Evolutionary conservation across 177 flowering plant species (phyloP).

Genomic region (Vitis hybrid): DNA sequence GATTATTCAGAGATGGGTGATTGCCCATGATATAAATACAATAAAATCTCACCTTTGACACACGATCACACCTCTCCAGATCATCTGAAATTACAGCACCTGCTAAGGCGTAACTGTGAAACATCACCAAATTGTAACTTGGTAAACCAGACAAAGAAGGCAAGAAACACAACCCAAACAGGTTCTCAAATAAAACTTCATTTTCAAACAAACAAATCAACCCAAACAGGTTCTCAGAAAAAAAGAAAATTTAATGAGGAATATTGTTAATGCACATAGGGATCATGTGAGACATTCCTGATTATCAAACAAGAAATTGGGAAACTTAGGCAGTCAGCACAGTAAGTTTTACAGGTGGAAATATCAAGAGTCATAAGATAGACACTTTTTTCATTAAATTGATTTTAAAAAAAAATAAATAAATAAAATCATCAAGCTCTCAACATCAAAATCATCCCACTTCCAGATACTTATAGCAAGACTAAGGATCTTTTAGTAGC

Average conservation of each 20-base stretch:
- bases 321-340: no score
- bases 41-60: conserved; percentile 59
- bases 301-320: no score
- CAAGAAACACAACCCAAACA: neutral
- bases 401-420: no score
- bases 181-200: neutral
- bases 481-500: no score
- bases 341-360: no score
- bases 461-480: no score
- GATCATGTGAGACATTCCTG: no score
- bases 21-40: neutral
- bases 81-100: conserved; percentile 91
- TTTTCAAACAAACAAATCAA: conserved; percentile 3
- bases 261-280: no score
- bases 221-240: conserved; percentile 9
- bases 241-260: no score
- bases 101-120: conserved; percentile 79
- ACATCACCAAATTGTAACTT: conserved; percentile 9
- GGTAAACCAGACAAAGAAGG: neutral
- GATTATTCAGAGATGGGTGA: neutral
- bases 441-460: no score
- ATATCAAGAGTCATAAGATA: neutral
- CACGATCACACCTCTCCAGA: conserved; percentile 83
- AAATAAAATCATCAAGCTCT: no score
- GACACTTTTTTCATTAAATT: no score